Evolutionary conservation across 768 basidiomycete genomes (phyloP), one percentile per base, ranked within the genome.

Genomic region (Auriscalpium vulgare): DNA sequence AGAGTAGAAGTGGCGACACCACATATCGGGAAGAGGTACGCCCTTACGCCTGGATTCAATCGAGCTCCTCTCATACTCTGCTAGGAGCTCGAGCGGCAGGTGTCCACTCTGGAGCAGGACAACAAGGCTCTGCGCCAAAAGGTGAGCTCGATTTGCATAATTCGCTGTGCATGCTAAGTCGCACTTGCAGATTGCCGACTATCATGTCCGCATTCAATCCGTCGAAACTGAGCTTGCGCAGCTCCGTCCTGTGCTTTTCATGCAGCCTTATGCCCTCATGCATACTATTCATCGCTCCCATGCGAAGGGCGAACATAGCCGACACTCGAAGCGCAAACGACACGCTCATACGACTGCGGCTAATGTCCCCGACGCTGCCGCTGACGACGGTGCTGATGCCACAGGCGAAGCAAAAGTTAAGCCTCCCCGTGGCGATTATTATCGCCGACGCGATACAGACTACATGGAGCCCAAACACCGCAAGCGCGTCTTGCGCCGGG

Each of bases 221-320:
- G 75, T 91, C 0, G 88, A 90, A 69, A 63, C 75, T 10, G 88
- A 91, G 65, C 72, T 90, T 8, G 67, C 72, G 2, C 80, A 81
- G 58, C 75, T 91, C 36, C 81, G 82, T 48, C 88, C 88, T 0
- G 68, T 88, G 37, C 74, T 91, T 47, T 71, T 88, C 13, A 81
- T 88, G 77, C 81, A 84, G 49, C 80, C 84, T 54, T 62, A 57
- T 34, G 59, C 67, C 11, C 17, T 72, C 67, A 56, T 61, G 51
- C 45, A 59, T 56, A 56, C 51, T 55, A 37, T 69, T 59, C 51
- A 62, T 60, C 53, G 60, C 51, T 36, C 65, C 53, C 60, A 61
- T 47, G 52, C 37, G 46, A 19, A 21, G 16, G 34, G 17, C 9
- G 53, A 54, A 35, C 34, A 14, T 11, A 47, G 47, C 46, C 51